Evolutionary conservation across 441 rosid species (phyloP), one percentile per base, ranked within the genome.

Genomic region (Arabidopsis hybrid): DNA sequence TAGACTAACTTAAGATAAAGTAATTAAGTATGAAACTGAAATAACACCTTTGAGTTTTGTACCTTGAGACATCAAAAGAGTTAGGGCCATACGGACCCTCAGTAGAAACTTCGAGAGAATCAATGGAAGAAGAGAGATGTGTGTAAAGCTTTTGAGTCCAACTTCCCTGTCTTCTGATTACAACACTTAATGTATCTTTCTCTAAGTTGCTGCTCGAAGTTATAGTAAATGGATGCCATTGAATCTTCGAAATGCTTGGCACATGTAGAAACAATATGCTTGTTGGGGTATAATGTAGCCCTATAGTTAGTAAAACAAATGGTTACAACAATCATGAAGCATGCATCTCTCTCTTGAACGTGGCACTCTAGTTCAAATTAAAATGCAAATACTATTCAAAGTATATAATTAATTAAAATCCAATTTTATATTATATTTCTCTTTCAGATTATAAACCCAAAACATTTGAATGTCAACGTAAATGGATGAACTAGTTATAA

Each of bases 61-160:
- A 82, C 88, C 88, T 85, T 31, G 75, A 75, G 69, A 82, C 72
- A 74, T 83, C 49, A 42, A 83, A 72, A 43, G 86, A 80, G 60
- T 68, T 71, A 46, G 87, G 89, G 65, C 91, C 91, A 70, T 87
- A 87, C 59, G 91, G 91, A 58, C 91, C 89, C 78, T 87, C 91
- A 26, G 84, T 60, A 5, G 87, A 78, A 43, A 81, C 82, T 5
- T 79, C 75, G 16, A 85, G 87, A 71, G 84, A 85, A 66, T 82
- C 83, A 1, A 79, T 1, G 46, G 81, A 72, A 34, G 88, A 82
- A 52, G 86, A 85, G 62, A 85, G 70, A 76, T 72, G 74, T 12
- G 55, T 68, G 65, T 80, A 69, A 50, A 87, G 85, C 81, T 85
- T 81, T 60, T 64, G 72, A 13, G 89, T 73, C 91, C 91, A 87